phyloP scores from a whole-genome alignment of 2,329 filamentous ascomycete genomes.

The Rhinocladiella similis region DNA sequence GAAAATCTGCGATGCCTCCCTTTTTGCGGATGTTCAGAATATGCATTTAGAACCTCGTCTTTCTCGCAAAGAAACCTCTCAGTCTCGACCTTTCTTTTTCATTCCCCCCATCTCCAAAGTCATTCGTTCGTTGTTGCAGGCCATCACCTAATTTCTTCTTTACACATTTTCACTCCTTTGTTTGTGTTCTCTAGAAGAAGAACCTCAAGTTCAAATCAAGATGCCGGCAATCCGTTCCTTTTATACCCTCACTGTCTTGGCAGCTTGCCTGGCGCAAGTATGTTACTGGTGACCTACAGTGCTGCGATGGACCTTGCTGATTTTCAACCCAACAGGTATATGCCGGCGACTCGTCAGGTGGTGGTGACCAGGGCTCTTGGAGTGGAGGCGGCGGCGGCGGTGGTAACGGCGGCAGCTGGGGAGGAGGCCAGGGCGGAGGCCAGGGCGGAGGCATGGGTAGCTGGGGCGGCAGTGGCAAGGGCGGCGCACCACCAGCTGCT shows the following conservation, averaged over 20 bases:
- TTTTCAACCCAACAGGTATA: constrained; percentile 3
- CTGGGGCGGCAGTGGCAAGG: constrained; percentile 2
- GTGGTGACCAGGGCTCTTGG: neutral
- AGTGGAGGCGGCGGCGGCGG: neutral
- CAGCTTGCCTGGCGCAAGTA: constrained; percentile 31
- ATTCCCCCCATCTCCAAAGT: constrained; percentile 11
- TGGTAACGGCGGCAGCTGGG: constrained; percentile 10
- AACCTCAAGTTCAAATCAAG: constrained; percentile 10
- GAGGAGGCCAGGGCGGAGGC: neutral
- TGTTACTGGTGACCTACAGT: neutral
- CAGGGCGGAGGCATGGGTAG: neutral
- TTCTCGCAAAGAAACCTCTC: constrained; percentile 7
- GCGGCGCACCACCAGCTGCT: neutral
- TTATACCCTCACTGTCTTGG: constrained; percentile 22
- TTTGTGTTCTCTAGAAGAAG: constrained; percentile 3
- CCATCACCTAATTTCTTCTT: constrained; percentile 20
- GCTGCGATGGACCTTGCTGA: neutral
- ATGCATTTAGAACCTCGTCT: constrained; percentile 22
- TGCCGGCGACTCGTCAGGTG: constrained; percentile 11
- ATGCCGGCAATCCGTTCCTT: constrained; percentile 28
- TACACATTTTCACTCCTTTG: constrained; percentile 11
- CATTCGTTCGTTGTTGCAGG: constrained; percentile 28
- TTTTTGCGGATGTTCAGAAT: constrained; percentile 10
- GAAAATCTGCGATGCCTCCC: constrained; percentile 3
- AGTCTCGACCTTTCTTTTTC: constrained; percentile 14